Evolutionary conservation across 257 asterid genomes (phyloP), one percentile per base, ranked within the genome.

Genomic region (Coffea eugenioides): DNA sequence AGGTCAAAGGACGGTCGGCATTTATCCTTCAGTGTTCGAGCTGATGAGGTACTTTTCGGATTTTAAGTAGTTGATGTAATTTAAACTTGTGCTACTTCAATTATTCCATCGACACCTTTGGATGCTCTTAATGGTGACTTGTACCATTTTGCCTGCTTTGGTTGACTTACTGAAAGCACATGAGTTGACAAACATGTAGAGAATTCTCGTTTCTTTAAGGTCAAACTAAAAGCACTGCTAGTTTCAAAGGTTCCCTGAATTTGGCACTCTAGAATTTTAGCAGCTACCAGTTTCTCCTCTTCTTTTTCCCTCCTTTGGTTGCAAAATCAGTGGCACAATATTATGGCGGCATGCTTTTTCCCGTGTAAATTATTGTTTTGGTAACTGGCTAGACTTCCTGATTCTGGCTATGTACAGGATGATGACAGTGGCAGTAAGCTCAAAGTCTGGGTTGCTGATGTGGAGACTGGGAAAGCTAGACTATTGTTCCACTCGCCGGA

Each of bases 391-490:
- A 8, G 23, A 11, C n/a, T 25, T 70, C 57, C 54, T 74, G 68
- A 18, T 49, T 13, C 23, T 56, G n/a, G 69, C 74, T 74, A 59
- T 59, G 49, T 23, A 73, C 85, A 94, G 99, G 99, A 88, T 77
- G 98, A 92, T 82, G 88, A 92, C 68, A 92, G 88, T 86, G 86
- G 93, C 85, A 91, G 97, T 90, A 91, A 85, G 91, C 89, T 94
- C 74, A 87, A 89, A 78, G 78, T 96, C 82, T 96, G 99, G 99
- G 85, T 96, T 83, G 98, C 99, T 71, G 97, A 96, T 79, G 90
- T 92, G 79, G 91, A 89, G 76, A 88, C 95, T 57, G 96, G 96
- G 79, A 77, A 88, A 75, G 93, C 97, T 81, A 96, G 94, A 87
- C 97, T 97, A 71, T 88, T 96, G 77, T 91, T 94, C 73, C 81